A percentile compares a stretch with the other conserved stretches of the same genome.
phyloP scores from a whole-genome alignment of 2,329 filamentous ascomycete genomes.

The Cercospora janseana region DNA sequence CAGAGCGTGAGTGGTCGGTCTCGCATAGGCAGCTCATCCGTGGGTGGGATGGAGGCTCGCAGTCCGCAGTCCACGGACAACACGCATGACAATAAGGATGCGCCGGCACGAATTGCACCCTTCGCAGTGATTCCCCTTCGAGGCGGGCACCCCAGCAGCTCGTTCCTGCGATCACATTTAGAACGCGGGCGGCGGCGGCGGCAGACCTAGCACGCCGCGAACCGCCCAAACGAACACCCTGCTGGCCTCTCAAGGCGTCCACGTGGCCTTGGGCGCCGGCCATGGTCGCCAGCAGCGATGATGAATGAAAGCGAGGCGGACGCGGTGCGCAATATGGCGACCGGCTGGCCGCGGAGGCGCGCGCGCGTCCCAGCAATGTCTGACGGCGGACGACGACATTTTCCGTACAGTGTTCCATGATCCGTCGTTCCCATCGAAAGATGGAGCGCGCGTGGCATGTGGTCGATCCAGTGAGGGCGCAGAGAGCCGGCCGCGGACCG shows the following conservation, averaged over 20 bases:
- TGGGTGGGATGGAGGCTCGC: not conserved
- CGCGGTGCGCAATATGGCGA: no score
- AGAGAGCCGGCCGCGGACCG: not conserved
- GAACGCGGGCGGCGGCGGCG: not conserved
- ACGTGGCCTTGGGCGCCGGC: not conserved
- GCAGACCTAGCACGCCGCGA: no score
- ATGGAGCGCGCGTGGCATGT: not conserved
- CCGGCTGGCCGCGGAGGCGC: no score
- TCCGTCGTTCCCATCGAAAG: not conserved
- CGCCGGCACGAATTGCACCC: no score
- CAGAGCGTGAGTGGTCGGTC: not conserved
- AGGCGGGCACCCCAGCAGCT: no score
- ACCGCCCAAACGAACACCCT: not conserved
- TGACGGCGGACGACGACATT: not conserved
- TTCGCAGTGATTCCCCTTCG: no score
- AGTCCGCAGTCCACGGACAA: no score
- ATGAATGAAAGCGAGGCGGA: not conserved
- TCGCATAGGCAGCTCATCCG: not conserved
- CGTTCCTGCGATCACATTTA: conserved; percentile 2
- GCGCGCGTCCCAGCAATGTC: no score
- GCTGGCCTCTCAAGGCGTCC: not conserved
- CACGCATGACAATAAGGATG: no score
- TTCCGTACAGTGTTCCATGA: not conserved
- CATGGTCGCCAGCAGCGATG: not conserved
- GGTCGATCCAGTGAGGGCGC: not conserved